phyloP scores from a whole-genome alignment of 495 filamentous ascomycete species.

The Daldinia caldariorum region DNA sequence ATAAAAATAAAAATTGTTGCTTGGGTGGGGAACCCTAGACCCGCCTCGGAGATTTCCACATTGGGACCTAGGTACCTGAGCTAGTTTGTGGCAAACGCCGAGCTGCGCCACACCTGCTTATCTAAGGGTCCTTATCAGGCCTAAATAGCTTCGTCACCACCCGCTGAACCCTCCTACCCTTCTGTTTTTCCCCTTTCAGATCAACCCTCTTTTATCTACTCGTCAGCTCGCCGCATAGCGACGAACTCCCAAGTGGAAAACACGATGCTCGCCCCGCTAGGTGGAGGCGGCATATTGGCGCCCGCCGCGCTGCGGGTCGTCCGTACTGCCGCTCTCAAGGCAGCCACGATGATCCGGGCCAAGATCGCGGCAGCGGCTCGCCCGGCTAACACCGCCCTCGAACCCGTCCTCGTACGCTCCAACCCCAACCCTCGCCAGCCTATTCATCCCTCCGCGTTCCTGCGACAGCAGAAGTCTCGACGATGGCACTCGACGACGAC shows the following conservation, averaged over 20 bases:
- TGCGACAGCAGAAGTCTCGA: slow-evolving; percentile 74
- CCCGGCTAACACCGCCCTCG: slow-evolving; percentile 56
- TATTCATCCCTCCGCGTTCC: slow-evolving; percentile 73
- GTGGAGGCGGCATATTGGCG: slow-evolving; percentile 71
- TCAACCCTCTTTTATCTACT: slow-evolving; percentile 40
- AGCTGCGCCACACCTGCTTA: slow-evolving; percentile 37
- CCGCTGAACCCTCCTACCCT: slow-evolving; percentile 13
- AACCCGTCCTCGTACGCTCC: slow-evolving; percentile 61
- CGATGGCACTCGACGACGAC: slow-evolving; percentile 73
- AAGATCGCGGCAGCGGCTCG: slow-evolving; percentile 67
- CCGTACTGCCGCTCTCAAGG: slow-evolving; percentile 72
- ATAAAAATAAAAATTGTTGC: slow-evolving; percentile 10
- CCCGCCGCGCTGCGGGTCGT: slow-evolving; percentile 74
- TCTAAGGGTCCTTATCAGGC: slow-evolving; percentile 31
- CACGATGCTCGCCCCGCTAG: slow-evolving; percentile 68
- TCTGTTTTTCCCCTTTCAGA: slow-evolving; percentile 30
- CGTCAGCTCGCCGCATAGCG: slow-evolving; percentile 47
- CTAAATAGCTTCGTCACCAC: slow-evolving; percentile 34
- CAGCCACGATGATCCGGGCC: slow-evolving; percentile 67
- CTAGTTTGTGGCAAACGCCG: slow-evolving; percentile 14
- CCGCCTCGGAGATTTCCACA: slow-evolving; percentile 17
- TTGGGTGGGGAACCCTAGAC: slow-evolving; percentile 23
- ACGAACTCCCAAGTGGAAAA: slow-evolving; percentile 29
- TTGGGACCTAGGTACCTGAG: neutral
- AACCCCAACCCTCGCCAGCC: slow-evolving; percentile 66